A percentile compares a stretch with the other conserved stretches of the same genome.
phyloP scores from a whole-genome alignment of 108 stramenopile species.

The Cyclotella baltica region DNA sequence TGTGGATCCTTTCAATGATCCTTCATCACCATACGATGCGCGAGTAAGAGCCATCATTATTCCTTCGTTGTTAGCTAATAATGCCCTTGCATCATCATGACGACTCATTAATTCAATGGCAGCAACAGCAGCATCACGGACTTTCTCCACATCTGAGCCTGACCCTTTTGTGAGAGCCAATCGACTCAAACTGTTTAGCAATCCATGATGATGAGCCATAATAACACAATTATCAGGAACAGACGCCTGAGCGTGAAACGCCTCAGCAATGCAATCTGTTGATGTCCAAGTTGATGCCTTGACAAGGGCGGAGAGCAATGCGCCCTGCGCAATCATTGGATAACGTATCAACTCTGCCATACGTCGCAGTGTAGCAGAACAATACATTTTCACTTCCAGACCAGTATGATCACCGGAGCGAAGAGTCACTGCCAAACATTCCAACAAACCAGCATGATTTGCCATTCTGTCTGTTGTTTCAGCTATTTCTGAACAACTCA shows the following conservation, averaged over 20 bases:
- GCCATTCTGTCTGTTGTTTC: slow-evolving; percentile 63
- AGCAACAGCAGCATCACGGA: slow-evolving; percentile 47
- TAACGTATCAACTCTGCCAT: slow-evolving; percentile 63
- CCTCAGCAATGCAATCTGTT: slow-evolving; percentile 66
- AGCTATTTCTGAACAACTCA: slow-evolving; percentile 53
- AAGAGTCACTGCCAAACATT: slow-evolving; percentile 49
- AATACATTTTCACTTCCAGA: slow-evolving; percentile 64
- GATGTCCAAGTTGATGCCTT: slow-evolving; percentile 58
- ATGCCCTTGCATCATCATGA: slow-evolving; percentile 47
- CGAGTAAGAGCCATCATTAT: slow-evolving; percentile 64
- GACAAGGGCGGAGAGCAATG: slow-evolving; percentile 60
- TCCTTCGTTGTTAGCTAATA: slow-evolving; percentile 59
- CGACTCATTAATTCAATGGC: slow-evolving; percentile 60
- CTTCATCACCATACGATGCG: slow-evolving; percentile 53
- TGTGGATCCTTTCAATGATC: slow-evolving; percentile 22
- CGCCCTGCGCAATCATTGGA: slow-evolving; percentile 60
- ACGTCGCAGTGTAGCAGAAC: slow-evolving; percentile 61
- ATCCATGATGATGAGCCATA: slow-evolving; percentile 61
- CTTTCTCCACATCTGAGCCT: slow-evolving; percentile 47
- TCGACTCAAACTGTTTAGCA: slow-evolving; percentile 56
- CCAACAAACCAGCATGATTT: slow-evolving; percentile 56
- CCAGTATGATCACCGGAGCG: slow-evolving; percentile 43
- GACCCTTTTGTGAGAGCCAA: slow-evolving; percentile 50
- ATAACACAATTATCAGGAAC: slow-evolving; percentile 47
- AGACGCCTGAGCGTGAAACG: slow-evolving; percentile 44